Evolutionary conservation across 192 early-diverging fungal genomes (phyloP).

Genomic region (Gaertneriomyces semiglobifer): DNA sequence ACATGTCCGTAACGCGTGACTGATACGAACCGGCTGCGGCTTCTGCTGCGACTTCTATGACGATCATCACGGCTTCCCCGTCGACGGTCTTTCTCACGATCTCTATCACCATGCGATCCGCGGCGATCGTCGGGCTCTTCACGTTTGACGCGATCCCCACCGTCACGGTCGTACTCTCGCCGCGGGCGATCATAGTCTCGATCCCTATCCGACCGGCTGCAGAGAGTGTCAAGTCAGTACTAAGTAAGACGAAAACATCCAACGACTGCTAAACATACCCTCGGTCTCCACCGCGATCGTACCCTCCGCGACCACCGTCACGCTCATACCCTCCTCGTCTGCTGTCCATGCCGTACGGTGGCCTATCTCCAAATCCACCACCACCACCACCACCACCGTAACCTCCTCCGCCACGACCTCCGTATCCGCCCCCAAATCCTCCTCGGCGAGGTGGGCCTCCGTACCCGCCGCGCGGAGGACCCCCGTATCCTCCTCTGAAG

Average conservation of each 20-base stretch:
- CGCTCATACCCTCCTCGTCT: background rate
- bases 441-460: conserved; percentile 26
- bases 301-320: conserved; percentile 1
- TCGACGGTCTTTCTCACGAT: conserved; percentile 5
- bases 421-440: conserved; percentile 24
- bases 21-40: too few species aligned
- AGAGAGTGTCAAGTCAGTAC: background rate
- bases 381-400: conserved; percentile 47
- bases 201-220: conserved; percentile 1
- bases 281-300: conserved; percentile 12
- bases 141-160: conserved; percentile 32
- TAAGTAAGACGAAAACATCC: background rate
- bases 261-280: background rate
- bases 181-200: background rate
- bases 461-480: conserved; percentile 20
- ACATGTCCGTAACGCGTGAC: too few species aligned
- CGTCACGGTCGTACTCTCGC: conserved; percentile 25
- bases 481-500: conserved; percentile 28
- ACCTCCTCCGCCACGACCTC: conserved; percentile 43
- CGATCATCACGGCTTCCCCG: conserved; percentile 22
- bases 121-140: conserved; percentile 12
- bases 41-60: too few species aligned
- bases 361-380: conserved; percentile 36
- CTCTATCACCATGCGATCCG: conserved; percentile 11
- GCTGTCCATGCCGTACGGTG: conserved; percentile 33